Base-by-base conservation (phyloP, 108 stramenopile genomes). In the Mayamaea pseudoterrestris region DNA sequence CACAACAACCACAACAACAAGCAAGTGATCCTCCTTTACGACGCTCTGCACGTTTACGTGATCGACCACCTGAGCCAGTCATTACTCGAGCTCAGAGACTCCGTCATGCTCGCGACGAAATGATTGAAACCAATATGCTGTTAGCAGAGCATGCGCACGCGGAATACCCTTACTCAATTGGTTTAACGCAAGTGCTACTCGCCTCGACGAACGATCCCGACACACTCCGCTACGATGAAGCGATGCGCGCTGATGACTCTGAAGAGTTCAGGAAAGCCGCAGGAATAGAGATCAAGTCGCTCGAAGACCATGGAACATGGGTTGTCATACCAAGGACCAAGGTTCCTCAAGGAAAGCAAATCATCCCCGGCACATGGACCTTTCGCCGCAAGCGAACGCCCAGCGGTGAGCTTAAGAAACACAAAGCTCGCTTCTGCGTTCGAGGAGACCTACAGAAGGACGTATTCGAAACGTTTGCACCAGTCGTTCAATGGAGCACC, bases 361-460 rank as follows among this genome's bases (percentile, higher is more conserved):
- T 73, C 5, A 26, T 73, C 0, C 68, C 68, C 4, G 50, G 50
- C 13, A 58, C 50, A 0, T 74, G 77, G 72, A 56, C 62, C 3
- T 68, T 71, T 45, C 41, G 47, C 2, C 24, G 61, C 43, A 76
- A 80, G 41, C 52, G 73, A 0, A 61, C 40, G 30, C 14, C n/a
- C 18, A 60, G 64, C 53, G 68, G 76, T 0, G 25, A 30, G 22
- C 27, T 68, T 0, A 61, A 47, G 29, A 69, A 69, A 30, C 53
- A 58, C 44, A 79, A 79, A 35, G 72, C 68, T 17, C 22, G 62
- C 1, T 64, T 58, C 22, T 73, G 72, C 35, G 66, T 58, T 32
- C 42, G 62, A 0, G 74, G 74, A 9, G 62, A 71, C 34, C 31
- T 40, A 16, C 65, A 75, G 42, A 41, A 60, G 16, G 48, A 62